Evolutionary conservation across 176 grass and related monocot species (phyloP).

Genomic region (Triticum urartu): DNA sequence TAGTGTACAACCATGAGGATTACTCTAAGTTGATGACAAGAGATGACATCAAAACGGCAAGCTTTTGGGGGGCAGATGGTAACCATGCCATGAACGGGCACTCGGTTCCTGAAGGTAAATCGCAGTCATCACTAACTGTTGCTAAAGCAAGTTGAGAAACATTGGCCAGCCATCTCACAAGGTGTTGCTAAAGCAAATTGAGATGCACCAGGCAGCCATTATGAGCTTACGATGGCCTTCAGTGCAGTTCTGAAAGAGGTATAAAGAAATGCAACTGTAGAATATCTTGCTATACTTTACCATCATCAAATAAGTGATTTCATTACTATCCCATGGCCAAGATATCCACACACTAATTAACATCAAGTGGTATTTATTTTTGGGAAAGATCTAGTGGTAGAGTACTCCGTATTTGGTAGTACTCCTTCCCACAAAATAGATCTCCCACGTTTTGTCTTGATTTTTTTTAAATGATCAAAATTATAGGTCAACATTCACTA

Average conservation of each 20-base stretch:
- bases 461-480: too few species aligned
- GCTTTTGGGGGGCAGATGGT: constrained; percentile 40
- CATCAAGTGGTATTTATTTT: neutral
- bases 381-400: too few species aligned
- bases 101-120: constrained; percentile 16
- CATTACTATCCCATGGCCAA: neutral
- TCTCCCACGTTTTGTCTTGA: too few species aligned
- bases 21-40: constrained; percentile 72
- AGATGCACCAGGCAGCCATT: neutral
- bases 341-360: neutral
- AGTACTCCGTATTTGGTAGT: too few species aligned
- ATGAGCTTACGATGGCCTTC: neutral
- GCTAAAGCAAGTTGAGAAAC: constrained; percentile 50
- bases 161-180: neutral
- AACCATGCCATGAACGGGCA: constrained; percentile 3
- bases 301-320: neutral
- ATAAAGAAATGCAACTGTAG: neutral
- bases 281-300: neutral
- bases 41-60: constrained; percentile 61
- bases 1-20: constrained; percentile 66
- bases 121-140: neutral
- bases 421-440: too few species aligned
- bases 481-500: too few species aligned
- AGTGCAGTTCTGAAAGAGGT: neutral
- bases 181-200: neutral